A percentile compares a stretch with the other conserved stretches of the same genome.
phyloP scores from a whole-genome alignment of 2,329 filamentous ascomycete species.

The Xylaria sp. region DNA sequence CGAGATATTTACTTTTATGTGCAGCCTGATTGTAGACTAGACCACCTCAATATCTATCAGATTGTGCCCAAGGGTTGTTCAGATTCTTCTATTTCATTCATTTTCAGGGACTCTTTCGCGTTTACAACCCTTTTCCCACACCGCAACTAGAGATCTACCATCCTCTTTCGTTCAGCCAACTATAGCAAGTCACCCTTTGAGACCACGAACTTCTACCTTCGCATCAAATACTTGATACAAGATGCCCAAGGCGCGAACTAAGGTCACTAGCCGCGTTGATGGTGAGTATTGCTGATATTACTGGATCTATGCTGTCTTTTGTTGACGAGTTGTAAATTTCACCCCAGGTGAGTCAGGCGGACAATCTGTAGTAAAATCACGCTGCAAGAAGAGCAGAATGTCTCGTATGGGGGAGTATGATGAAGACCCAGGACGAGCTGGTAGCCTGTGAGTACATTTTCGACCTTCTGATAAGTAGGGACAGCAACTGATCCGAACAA shows the following conservation, averaged over 20 bases:
- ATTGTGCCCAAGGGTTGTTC: too few species aligned
- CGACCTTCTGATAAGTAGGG: background rate
- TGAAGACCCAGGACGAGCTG: slow-evolving; percentile 45
- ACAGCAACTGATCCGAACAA: background rate
- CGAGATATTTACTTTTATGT: background rate
- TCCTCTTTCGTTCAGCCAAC: background rate
- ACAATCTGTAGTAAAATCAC: slow-evolving; percentile 28
- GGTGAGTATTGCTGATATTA: slow-evolving; percentile 25
- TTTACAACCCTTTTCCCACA: too few species aligned
- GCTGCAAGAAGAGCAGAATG: slow-evolving; percentile 39
- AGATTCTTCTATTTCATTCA: background rate
- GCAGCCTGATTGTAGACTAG: background rate
- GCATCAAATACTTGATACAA: background rate
- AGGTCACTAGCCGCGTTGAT: background rate
- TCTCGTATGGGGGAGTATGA: slow-evolving; percentile 48
- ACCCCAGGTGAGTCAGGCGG: slow-evolving; percentile 34
- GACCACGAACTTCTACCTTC: background rate
- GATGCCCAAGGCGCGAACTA: slow-evolving; percentile 21
- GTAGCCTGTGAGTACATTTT: slow-evolving; percentile 40
- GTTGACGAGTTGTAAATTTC: slow-evolving; percentile 17
- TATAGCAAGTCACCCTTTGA: background rate
- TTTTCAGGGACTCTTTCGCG: background rate
- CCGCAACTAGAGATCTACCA: too few species aligned
- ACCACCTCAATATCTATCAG: background rate
- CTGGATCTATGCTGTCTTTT: background rate